These are phyloP conservation scores for Alnus glutinosa DNA, from an alignment of 306 rosid genomes.

Conservation along the genomic window DNA sequence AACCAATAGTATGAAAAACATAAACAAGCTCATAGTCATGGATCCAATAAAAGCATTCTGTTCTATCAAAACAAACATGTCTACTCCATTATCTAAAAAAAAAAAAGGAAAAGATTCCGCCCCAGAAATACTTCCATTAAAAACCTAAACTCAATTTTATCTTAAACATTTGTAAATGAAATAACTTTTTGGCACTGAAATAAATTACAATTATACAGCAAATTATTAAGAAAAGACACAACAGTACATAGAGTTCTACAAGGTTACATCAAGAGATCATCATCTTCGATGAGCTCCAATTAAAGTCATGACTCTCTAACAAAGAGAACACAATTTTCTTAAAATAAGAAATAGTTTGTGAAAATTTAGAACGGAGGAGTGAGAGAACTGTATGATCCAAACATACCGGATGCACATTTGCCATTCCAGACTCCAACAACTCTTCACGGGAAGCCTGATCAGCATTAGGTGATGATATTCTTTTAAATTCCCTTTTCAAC, in stretches of 20 bases:
- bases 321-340: conserved; percentile 13
- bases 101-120: neutral
- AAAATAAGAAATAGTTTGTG: neutral
- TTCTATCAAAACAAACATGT: neutral
- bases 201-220: neutral
- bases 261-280: neutral
- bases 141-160: neutral
- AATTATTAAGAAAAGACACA: neutral
- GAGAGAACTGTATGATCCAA: conserved; percentile 14
- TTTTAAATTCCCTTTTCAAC: conserved; percentile 76
- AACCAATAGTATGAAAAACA: neutral
- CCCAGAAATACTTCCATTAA: neutral
- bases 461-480: conserved; percentile 69
- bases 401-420: conserved; percentile 56
- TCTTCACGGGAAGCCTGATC: conserved; percentile 75
- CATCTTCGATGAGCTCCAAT: neutral
- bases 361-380: neutral
- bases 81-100: neutral
- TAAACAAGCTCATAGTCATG: neutral
- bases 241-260: neutral
- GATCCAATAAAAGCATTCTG: neutral
- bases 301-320: conserved; percentile 14
- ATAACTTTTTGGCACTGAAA: neutral
- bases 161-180: neutral
- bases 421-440: conserved; percentile 69